Evolutionary conservation across 2,329 filamentous ascomycete genomes (phyloP), one percentile per base, ranked within the genome.

Genomic region (Sclerotinia minor): DNA sequence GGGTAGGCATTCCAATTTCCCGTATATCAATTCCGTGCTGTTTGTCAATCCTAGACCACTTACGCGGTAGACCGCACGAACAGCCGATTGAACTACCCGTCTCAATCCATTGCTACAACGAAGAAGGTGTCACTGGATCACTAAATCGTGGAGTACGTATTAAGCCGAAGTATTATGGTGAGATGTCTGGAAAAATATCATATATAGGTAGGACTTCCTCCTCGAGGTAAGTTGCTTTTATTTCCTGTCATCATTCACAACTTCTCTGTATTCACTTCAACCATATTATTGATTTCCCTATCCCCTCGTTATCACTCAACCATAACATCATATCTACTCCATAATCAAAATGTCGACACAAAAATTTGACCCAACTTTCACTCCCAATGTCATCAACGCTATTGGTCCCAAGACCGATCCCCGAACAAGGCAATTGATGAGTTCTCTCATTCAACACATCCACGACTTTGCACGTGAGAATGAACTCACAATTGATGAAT

Each of bases 401-500:
- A 92, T 92, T 82, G 87, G 89, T 65, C 87, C 89, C 74, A 87
- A 90, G 74, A 87, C 87, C 17, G 81, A 84, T 64, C 85, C 89
- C 68, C 83, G 91, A 69, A 84, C 87, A 74, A 84, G 88, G 69
- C 81, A 86, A 71, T 82, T 93, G 74, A 81, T 93, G 75, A 78
- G 82, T 69, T 82, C 85, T 38, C 79, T 92, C 73, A 88, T 92
- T 79, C 82, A 80, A 60, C 90, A 93, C 80, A 82, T 94, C 68
- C 91, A 94, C 81, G 89, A 92, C 79, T 93, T 93, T 78, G 85
- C 87, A 67, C 87, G 91, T 68, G 91, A 94, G 76, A 86, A 91
- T 71, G 89, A 93, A 79, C 85, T 94, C 64, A 92, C 87, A 24
- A 83, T 87, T 44, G 90, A 91, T 66, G 91, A 94, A 79, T 93